Evolutionary conservation across 176 grass and related monocot species (phyloP), one percentile per base, ranked within the genome.

Genomic region (Chrysopogon serrulatus): DNA sequence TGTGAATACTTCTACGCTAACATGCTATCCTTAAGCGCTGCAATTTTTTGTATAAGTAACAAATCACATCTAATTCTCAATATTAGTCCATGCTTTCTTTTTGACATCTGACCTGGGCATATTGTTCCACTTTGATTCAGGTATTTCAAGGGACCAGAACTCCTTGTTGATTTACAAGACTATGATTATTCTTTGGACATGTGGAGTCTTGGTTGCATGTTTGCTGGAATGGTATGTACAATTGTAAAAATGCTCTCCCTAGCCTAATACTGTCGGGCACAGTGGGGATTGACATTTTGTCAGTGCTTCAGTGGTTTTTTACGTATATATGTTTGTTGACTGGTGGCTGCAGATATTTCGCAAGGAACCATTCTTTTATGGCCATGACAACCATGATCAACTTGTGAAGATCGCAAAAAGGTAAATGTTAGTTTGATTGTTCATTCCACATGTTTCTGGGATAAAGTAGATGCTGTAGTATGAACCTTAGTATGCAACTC

Each of bases 281-380:
- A 27, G 31, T 91, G 65, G 30, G 53, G 64, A 57, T 81, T 84
- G 54, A 23, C 35, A 64, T 57, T 57, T 57, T 57, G n/a, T 79
- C 53, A 39, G 36, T 74, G n/a, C n/a, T n/a, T n/a, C n/a, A n/a
- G n/a, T 13, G 23, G 26, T 60, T 70, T 69, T 14, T 80, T 62
- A 28, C n/a, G n/a, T n/a, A n/a, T n/a, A 56, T 59, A 59, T 79
- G 30, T 86, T 60, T 77, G 33, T 30, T 90, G 49, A 48, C 78
- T 91, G 39, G 51, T 95, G 73, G 43, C 81, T 87, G 61, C 80
- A 99, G 97, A 96, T 99, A 87, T 99, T 99, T 86, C 97, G 97
- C 73, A 99, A 99, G 90, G 97, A 99, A 53, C 97, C 97, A 23
- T 99, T 99, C 82, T 99, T 99, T 90, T 96, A 99, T 92, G 97